Evolutionary conservation across 1,284 basidiomycete species (phyloP).

Genomic region (Microbotryum silenes-acaulis): DNA sequence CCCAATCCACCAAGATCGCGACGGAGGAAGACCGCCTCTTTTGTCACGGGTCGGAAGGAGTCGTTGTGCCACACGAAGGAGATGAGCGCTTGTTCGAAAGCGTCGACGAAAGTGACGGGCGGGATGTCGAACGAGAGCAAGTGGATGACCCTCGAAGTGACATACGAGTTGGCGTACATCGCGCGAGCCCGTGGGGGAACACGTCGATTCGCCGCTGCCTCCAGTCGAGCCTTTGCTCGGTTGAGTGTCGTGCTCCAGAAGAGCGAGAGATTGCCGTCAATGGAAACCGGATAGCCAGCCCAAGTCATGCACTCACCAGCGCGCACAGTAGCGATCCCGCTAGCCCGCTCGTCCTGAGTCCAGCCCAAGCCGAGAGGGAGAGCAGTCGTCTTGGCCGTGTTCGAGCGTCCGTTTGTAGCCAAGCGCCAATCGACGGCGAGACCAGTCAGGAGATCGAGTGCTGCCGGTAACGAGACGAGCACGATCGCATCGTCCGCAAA

Average conservation of each 20-base stretch:
- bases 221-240: too few species aligned
- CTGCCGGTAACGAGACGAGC: not conserved
- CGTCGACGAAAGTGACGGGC: not conserved
- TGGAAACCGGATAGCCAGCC: too few species aligned
- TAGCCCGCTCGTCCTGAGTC: not conserved
- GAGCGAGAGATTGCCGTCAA: too few species aligned
- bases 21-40: too few species aligned
- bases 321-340: not conserved
- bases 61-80: conserved; percentile 1
- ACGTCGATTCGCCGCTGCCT: too few species aligned
- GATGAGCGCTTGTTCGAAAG: not conserved
- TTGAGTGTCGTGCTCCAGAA: too few species aligned
- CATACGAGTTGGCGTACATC: conserved; percentile 3
- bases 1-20: too few species aligned
- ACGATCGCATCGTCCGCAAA: conserved; percentile 5
- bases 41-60: too few species aligned
- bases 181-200: not conserved
- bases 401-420: conserved; percentile 4
- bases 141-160: conserved; percentile 4
- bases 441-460: not conserved
- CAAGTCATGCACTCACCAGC: too few species aligned
- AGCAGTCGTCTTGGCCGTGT: not conserved
- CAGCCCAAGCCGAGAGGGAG: not conserved
- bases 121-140: conserved; percentile 3
- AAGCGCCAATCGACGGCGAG: conserved; percentile 3